phyloP scores from a whole-genome alignment of 352 stramenopile species.

The Phytopythium sindhum region DNA sequence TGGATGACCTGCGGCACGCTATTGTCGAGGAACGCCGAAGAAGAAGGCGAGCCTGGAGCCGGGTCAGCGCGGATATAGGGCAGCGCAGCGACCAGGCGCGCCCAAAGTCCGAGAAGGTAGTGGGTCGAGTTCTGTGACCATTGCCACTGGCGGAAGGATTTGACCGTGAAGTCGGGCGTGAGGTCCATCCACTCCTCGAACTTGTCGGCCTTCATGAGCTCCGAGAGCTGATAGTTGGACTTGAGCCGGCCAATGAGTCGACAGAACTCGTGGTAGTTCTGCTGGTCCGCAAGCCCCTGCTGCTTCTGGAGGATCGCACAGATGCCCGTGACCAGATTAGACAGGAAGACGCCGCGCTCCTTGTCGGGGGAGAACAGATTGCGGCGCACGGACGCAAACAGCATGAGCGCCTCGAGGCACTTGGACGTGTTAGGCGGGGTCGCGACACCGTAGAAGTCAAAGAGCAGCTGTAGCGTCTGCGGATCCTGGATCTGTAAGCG shows the following conservation, averaged over 20 bases:
- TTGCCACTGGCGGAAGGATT: constrained; percentile 96
- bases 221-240: constrained; percentile 97
- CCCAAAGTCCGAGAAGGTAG: constrained; percentile 97
- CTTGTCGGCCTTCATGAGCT: constrained; percentile 95
- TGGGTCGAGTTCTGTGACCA: constrained; percentile 94
- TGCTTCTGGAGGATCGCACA: constrained; percentile 93
- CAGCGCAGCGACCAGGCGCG: constrained; percentile 93
- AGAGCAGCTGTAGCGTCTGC: constrained; percentile 92
- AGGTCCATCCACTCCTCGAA: constrained; percentile 98
- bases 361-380: constrained; percentile 98
- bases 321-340: constrained; percentile 92
- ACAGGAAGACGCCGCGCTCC: constrained; percentile 92
- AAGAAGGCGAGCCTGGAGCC: constrained; percentile 43
- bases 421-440: constrained; percentile 92
- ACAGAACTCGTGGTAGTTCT: constrained; percentile 99
- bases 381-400: constrained; percentile 93
- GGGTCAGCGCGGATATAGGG: constrained; percentile 92
- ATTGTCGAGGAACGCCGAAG: constrained; percentile 68
- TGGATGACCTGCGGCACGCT: constrained; percentile 89
- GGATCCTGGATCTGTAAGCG: constrained; percentile 92
- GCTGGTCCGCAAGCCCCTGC: constrained; percentile 96
- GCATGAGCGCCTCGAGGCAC: constrained; percentile 95
- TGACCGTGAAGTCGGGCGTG: constrained; percentile 95
- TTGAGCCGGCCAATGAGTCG: constrained; percentile 96
- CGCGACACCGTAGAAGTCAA: constrained; percentile 96